Evolutionary conservation across 768 basidiomycete genomes (phyloP), one percentile per base, ranked within the genome.

Genomic region (Cantharellus cinnabarinus): DNA sequence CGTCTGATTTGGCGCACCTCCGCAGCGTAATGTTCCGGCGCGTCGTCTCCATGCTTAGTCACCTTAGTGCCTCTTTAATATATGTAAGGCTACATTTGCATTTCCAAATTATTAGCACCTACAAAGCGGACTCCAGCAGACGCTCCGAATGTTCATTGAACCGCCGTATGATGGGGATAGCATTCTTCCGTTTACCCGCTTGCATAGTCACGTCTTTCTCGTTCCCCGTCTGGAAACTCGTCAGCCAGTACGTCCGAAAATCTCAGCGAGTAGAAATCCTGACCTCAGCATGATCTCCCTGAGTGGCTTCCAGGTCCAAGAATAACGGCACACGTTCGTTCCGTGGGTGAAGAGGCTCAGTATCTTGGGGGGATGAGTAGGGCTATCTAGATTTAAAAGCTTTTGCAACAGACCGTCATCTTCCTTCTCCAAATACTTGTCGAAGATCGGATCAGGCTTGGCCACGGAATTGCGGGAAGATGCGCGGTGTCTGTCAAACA

Each of bases 91-190:
- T 29, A 48, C 44, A 48, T 29, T 48, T 29, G 29, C 10, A 48
- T 29, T 29, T 29, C 20, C 20, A 1, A 29, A 29, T 29, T 29
- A 10, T 4, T 15, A 42, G n/a, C 67, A 73, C 64, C 20, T 66
- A 85, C 86, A 89, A 65, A 3, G 85, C 83, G 50, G 87, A 81
- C 60, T 85, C 83, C 10, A 98, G 72, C 5, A 97, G 72, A 63
- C 90, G 73, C 64, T 94, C 89, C 0, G 90, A 95, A 69, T 99
- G 95, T 66, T 97, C 90, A 66, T 98, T 99, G 71, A 99, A 98
- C 67, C 93, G 87, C 55, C 94, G 78, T 63, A 99, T 98, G 53
- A 98, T 76, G 0, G 95, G 95, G 34, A 99, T 70, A 7, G 88
- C 85, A 41, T 82, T 84, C 56, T 81, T 77, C 68, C 95, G 86